Evolutionary conservation across 345 rosid genomes (phyloP), one percentile per base, ranked within the genome.

Genomic region (Citrus inodora): DNA sequence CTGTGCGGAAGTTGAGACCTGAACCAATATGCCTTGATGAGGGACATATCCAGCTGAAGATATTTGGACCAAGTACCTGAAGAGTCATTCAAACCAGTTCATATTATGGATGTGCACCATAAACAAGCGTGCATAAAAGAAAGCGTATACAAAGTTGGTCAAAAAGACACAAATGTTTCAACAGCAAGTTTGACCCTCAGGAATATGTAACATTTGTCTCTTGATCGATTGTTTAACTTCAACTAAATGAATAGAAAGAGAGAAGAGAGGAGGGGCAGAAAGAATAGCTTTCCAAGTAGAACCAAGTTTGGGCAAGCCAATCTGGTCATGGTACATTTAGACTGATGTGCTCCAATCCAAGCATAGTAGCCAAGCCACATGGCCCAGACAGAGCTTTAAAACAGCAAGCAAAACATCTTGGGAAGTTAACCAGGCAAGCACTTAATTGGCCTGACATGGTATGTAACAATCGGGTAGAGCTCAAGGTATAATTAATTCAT

Each of bases 21-120:
- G 90, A 86, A 79, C 94, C 91, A 1, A 90, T 83, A 77, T 94
- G 95, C 67, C 74, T 82, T 32, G 94, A 82, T 7, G 81, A 79
- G 70, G 98, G 98, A 75, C 97, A 94, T 42, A 88, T 48, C 98
- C 98, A 94, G 82, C 90, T 82, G 60, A 88, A 86, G 78, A 92
- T 79, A 83, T 84, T 88, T 42, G 91, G 93, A 82, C 98, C 98
- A 80, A 94, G 84, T 42, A 90, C 90, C 98, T 94, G 87, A 77
- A 84, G 74, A 76, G 59, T 48, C 46, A 73, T 28, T 67, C 22
- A 70, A 53, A 62, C 10, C 62, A 27, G 46, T 25, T 68, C 25
- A 32, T 21, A 35, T 7, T 40, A 67, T 53, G 27, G 59, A 35
- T 8, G 6, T 13, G 61, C 28, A 24, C 7, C 48, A 74, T 25